Evolutionary conservation across 2,329 filamentous ascomycete species (phyloP), one percentile per base, ranked within the genome.

Genomic region (Westerdykella ornata): DNA sequence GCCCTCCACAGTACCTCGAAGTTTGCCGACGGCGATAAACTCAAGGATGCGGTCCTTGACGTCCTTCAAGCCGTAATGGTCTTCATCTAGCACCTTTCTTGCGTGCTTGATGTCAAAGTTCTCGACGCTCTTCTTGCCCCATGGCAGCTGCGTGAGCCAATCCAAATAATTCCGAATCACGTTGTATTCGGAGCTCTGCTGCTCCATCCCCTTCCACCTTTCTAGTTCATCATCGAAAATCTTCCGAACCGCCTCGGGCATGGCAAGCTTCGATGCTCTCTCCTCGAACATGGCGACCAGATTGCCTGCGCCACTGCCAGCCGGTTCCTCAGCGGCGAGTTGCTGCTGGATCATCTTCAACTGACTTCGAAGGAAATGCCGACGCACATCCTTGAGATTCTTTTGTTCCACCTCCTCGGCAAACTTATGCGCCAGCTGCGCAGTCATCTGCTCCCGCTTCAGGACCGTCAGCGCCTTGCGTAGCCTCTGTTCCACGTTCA

Each of bases 321-420:
- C n/a, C 14, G n/a, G n/a, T 5, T 33, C 30, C 65, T 98, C 94
- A 39, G 98, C 87, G 16, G 94, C 92, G 37, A 98, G 79, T 68
- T 98, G 92, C 44, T 92, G 80, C 44, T 88, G 84, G 60, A 98
- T 98, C 18, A 89, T 92, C 73, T 97, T 97, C 89, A 98, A 95
- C 66, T 98, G 94, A 68, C 98, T 92, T 88, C 95, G 94, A 35
- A 98, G 73, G 86, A 88, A 97, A 70, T 97, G 98, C 63, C 98
- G 92, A 39, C 92, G 82, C 65, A 98, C 92, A 20, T 90, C 83
- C 70, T 98, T 97, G 56, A 89, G 89, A 40, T 98, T 97, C 69
- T 95, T 96, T 60, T 80, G 88, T 66, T 97, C 92, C 14, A 98
- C 94, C 60, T 98, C 92, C 69, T 96, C 96, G 44, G 85, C 88